These are phyloP conservation scores for Aspergillus floridensis DNA, from an alignment of 2,329 filamentous ascomycete species.

Conservation along the genomic window DNA sequence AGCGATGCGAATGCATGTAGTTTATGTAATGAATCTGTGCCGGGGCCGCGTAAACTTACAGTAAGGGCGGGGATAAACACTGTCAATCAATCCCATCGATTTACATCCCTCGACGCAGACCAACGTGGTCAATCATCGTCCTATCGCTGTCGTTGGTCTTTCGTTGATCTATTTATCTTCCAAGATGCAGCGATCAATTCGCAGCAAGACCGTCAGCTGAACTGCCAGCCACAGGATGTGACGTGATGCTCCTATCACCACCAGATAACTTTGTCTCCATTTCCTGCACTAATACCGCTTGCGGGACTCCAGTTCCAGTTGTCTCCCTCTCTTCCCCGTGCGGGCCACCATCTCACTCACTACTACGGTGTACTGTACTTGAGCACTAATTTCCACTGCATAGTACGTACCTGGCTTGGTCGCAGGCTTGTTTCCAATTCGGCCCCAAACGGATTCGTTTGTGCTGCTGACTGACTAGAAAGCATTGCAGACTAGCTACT, in stretches of 20 bases:
- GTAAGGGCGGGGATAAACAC: background rate
- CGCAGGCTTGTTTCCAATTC: constrained; percentile 2
- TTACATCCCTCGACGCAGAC: background rate
- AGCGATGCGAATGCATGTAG: background rate
- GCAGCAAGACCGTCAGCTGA: background rate
- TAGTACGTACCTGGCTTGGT: background rate
- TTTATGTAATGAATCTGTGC: background rate
- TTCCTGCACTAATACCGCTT: background rate
- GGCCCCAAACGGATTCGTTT: background rate
- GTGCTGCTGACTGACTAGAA: background rate
- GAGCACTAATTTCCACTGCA: too few species aligned
- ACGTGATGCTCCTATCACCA: background rate
- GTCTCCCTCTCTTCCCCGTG: background rate
- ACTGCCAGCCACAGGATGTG: background rate
- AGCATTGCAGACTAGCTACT: background rate
- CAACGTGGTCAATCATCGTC: background rate
- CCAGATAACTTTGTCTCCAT: background rate
- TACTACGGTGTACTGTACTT: background rate
- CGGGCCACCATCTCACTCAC: background rate
- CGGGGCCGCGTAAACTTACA: background rate
- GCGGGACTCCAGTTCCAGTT: background rate
- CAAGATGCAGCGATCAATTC: background rate
- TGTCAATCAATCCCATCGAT: background rate
- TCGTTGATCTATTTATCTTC: background rate
- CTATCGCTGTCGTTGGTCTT: background rate